These are phyloP conservation scores for Acanthamoeba royreba DNA, from an alignment of 208 protist species.

Conservation along the genomic window DNA sequence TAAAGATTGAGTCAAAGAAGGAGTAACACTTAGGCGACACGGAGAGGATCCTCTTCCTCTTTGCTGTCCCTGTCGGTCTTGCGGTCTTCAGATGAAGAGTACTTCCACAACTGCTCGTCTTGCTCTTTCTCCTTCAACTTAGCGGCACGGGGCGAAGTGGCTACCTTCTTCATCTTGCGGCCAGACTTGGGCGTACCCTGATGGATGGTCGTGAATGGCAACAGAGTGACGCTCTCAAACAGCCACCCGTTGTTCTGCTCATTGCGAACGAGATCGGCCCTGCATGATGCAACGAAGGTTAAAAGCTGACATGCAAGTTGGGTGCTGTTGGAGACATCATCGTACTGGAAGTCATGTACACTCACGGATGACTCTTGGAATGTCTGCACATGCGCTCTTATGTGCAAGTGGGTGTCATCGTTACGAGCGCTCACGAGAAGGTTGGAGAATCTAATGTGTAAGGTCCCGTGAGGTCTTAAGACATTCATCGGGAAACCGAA, in stretches of 20 bases:
- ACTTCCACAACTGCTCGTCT: too few species aligned
- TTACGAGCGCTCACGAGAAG: background rate
- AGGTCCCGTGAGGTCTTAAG: background rate
- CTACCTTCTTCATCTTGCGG: too few species aligned
- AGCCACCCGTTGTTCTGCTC: background rate
- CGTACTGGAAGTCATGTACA: background rate
- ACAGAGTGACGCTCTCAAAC: background rate
- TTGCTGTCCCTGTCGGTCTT: too few species aligned
- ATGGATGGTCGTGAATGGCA: background rate
- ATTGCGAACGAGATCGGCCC: background rate
- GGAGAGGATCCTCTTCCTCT: too few species aligned
- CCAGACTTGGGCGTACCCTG: too few species aligned
- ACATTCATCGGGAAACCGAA: background rate
- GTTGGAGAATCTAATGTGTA: background rate
- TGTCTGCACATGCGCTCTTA: background rate
- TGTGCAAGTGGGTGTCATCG: background rate
- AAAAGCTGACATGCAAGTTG: background rate
- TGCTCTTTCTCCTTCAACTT: too few species aligned
- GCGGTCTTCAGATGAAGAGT: too few species aligned
- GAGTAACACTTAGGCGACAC: too few species aligned
- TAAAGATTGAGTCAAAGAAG: too few species aligned
- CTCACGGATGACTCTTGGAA: background rate
- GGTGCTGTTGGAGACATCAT: background rate
- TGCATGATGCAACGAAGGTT: background rate
- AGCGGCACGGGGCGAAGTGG: too few species aligned